phyloP scores from a whole-genome alignment of 371 early-diverging fungal species.

The Mortierella sp. region DNA sequence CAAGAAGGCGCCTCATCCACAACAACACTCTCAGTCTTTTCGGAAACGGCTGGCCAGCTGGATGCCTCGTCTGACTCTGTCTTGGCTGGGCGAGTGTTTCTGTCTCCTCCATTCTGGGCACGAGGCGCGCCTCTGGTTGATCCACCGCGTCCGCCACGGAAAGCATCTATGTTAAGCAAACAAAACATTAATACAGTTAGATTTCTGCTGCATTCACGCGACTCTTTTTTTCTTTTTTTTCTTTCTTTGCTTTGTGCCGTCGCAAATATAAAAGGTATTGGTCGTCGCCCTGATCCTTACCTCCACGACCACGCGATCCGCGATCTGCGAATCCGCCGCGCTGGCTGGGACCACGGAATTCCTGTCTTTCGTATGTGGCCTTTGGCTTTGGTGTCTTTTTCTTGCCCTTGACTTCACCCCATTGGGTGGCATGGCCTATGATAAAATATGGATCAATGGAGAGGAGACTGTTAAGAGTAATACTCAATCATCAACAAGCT shows the following conservation, averaged over 20 bases:
- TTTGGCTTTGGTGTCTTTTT: slow-evolving; percentile 67
- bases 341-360: slow-evolving; percentile 46
- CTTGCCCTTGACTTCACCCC: slow-evolving; percentile 93
- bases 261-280: neutral
- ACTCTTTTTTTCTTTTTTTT: neutral
- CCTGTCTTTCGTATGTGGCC: slow-evolving; percentile 54
- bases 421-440: slow-evolving; percentile 87
- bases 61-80: slow-evolving; percentile 25
- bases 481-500: neutral
- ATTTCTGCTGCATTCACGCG: neutral
- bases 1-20: slow-evolving; percentile 35
- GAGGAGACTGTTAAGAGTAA: neutral
- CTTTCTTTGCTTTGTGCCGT: neutral
- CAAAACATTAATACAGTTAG: neutral
- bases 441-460: slow-evolving; percentile 9
- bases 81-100: slow-evolving; percentile 31
- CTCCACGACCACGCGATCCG: slow-evolving; percentile 58
- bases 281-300: slow-evolving; percentile 26
- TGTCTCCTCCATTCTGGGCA: slow-evolving; percentile 38
- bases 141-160: slow-evolving; percentile 67
- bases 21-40: slow-evolving; percentile 17
- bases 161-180: slow-evolving; percentile 26
- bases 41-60: slow-evolving; percentile 17
- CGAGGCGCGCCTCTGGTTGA: slow-evolving; percentile 59
- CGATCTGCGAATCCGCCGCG: slow-evolving; percentile 56